Evolutionary conservation across 2,329 filamentous ascomycete genomes (phyloP).

Genomic region (Verticillium alfalfae): DNA sequence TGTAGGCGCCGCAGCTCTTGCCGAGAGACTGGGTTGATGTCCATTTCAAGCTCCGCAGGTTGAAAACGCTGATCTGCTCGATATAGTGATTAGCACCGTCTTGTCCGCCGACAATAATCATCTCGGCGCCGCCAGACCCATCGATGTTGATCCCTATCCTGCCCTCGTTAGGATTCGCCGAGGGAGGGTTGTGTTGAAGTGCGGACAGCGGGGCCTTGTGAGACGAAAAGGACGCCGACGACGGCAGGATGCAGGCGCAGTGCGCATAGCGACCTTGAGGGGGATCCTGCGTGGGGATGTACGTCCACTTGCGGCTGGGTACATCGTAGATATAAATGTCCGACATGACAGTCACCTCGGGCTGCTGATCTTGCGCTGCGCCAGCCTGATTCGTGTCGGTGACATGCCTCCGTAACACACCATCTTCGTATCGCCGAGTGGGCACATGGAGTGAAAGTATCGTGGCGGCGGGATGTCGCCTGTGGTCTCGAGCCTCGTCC

Average conservation of each 20-base stretch:
- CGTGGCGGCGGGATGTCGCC: constrained; percentile 86
- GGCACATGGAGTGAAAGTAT: constrained; percentile 96
- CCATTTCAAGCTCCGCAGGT: constrained; percentile 91
- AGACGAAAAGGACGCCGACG: constrained; percentile 81
- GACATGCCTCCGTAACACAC: constrained; percentile 99
- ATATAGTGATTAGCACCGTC: constrained; percentile 99
- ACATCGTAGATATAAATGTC: constrained; percentile 96
- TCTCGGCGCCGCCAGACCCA: constrained; percentile 86
- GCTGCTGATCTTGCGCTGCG: constrained; percentile 58
- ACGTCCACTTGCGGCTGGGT: constrained; percentile 75
- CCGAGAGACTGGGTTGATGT: constrained; percentile 82
- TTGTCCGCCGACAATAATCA: constrained; percentile 95
- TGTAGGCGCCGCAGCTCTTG: constrained; percentile 91
- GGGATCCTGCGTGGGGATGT: constrained; percentile 70
- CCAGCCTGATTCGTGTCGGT: constrained; percentile 51
- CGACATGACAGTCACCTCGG: constrained; percentile 94
- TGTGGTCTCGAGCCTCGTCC: constrained; percentile 79
- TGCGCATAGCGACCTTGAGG: constrained; percentile 96
- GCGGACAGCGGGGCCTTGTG: constrained; percentile 78
- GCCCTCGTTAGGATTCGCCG: constrained; percentile 79
- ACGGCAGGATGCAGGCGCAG: constrained; percentile 87
- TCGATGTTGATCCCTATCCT: constrained; percentile 84
- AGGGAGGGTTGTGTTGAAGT: constrained; percentile 82
- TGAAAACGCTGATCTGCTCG: constrained; percentile 97
- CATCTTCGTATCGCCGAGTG: constrained; percentile 88